phyloP scores from a whole-genome alignment of 192 early-diverging fungal genomes.

The Backusella macrospora region DNA sequence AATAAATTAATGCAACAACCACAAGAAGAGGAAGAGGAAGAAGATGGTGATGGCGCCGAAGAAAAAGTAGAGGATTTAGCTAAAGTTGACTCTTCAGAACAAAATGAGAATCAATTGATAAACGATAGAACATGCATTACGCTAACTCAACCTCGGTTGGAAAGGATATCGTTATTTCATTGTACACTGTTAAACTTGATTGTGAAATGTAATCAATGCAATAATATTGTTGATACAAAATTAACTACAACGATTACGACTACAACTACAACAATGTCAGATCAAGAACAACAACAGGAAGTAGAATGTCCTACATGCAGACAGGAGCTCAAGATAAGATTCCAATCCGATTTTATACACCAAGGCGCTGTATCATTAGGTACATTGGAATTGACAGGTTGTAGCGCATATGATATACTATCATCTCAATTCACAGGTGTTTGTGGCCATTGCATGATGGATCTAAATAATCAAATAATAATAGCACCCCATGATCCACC shows the following conservation, averaged over 20 bases:
- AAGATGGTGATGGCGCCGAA: not conserved
- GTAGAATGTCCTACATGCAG: slow-evolving; percentile 30
- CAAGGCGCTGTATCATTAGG: slow-evolving; percentile 59
- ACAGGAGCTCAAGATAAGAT: slow-evolving; percentile 25
- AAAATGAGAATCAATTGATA: not conserved
- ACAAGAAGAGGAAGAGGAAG: not conserved
- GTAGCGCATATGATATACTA: slow-evolving; percentile 70
- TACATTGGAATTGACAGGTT: slow-evolving; percentile 73
- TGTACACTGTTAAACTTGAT: slow-evolving; percentile 64
- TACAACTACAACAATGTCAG: not conserved
- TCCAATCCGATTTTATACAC: slow-evolving; percentile 50
- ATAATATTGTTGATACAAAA: slow-evolving; percentile 52
- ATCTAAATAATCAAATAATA: slow-evolving; percentile 45
- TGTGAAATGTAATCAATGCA: slow-evolving; percentile 79
- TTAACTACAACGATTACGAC: not conserved
- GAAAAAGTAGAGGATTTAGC: not conserved
- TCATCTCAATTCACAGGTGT: slow-evolving; percentile 69
- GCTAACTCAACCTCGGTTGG: slow-evolving; percentile 58
- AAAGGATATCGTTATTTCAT: slow-evolving; percentile 67
- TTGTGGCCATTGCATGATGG: slow-evolving; percentile 67
- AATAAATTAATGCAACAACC: not conserved
- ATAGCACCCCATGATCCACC: slow-evolving; percentile 47
- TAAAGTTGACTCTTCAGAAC: not conserved
- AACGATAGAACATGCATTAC: slow-evolving; percentile 69
- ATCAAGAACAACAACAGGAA: not conserved